Evolutionary conservation across 352 stramenopile species (phyloP), one percentile per base, ranked within the genome.

Genomic region (Phytophthora pistaciae): DNA sequence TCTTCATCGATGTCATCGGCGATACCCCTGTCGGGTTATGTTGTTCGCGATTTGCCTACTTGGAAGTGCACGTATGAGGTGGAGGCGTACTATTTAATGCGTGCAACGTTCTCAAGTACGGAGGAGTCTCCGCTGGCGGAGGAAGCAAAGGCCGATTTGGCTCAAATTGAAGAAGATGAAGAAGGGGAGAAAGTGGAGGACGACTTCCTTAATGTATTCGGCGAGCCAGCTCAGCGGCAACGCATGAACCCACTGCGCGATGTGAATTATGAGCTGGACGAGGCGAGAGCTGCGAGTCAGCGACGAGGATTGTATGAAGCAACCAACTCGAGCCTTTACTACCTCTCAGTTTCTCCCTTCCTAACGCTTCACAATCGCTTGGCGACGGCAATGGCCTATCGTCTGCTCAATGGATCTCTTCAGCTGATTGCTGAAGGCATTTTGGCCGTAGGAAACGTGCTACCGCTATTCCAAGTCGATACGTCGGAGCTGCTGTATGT

Each of bases 1-100:
- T 76, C 61, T 53, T 79, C 71, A 46, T 81, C 80, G 14, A 68
- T 84, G 50, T 79, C 68, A 29, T 79, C 75, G 10, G 75, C 78
- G 21, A 77, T 76, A 16, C 82, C 87, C 16, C 57, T 97, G 18
- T 87, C 87, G 13, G 90, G 90, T 1, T 96, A 93, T 49, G 84
- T 97, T 53, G 87, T 94, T 58, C 88, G 89, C 31, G 90, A 97
- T 67, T 68, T 97, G 31, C 88, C 88, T 40, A 85, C 86, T 5
- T 97, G 88, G 90, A 94, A 95, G 63, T 96, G 90, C 58, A 95
- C 86, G 0, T 97, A 96, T 57, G 90, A 97, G 55, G 87, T 97
- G 11, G 90, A 97, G 70, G 90, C 87, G 20, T 97, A 93, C 58
- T 96, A 90, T 64, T 69, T 96, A 33, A 96, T 96, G 89, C 85